phyloP scores from a whole-genome alignment of 345 rosid genomes.

The Moringa oleifera region DNA sequence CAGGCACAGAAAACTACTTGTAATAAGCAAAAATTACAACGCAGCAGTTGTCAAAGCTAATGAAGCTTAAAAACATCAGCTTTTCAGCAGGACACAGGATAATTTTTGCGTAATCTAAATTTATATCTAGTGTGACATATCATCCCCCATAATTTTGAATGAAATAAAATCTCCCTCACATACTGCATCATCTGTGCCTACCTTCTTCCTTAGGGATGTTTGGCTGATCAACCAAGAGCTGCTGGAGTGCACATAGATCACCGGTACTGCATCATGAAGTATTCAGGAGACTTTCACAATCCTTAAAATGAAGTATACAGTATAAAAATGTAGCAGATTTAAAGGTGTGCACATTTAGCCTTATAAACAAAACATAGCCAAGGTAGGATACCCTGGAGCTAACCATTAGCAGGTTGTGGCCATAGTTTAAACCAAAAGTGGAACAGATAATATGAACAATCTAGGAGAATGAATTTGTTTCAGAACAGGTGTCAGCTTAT shows the following conservation, averaged over 20 bases:
- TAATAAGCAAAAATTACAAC: background rate
- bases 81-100: background rate
- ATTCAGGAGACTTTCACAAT: background rate
- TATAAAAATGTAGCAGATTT: background rate
- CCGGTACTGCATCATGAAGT: slow-evolving; percentile 36
- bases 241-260: slow-evolving; percentile 58
- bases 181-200: slow-evolving; percentile 11
- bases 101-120: background rate
- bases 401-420: background rate
- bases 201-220: slow-evolving; percentile 76
- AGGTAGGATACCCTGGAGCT: background rate
- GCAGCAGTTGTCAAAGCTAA: no score
- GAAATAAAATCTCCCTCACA: background rate
- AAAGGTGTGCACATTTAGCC: background rate
- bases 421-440: background rate
- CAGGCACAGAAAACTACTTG: slow-evolving; percentile 4
- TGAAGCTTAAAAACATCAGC: background rate
- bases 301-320: slow-evolving; percentile 2
- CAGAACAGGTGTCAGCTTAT: background rate
- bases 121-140: background rate
- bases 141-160: background rate
- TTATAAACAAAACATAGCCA: background rate
- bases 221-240: slow-evolving; percentile 77
- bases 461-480: background rate
- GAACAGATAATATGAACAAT: background rate